Evolutionary conservation across 768 basidiomycete genomes (phyloP), one percentile per base, ranked within the genome.

Genomic region (Clathrus columnatus): DNA sequence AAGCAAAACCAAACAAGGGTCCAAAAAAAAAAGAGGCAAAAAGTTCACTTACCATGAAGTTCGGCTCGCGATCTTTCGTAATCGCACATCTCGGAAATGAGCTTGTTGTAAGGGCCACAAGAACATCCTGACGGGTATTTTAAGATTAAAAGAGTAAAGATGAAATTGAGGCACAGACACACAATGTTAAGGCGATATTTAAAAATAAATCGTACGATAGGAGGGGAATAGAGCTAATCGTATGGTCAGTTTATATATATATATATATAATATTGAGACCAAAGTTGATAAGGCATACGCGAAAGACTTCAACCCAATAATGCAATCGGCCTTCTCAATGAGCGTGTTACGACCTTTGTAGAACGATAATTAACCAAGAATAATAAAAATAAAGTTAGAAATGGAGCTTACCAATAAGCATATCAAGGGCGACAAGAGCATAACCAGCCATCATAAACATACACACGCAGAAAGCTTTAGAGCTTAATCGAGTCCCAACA

Each of bases 121-220:
- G 62, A 80, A 80, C 49, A 78, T 45, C 20, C 54, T 51, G 17
- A 18, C 23, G 27, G 24, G 4, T 10, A 21, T 16, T 48, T 24
- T 32, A 29, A 32, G 30, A 46, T 29, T 20, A 55, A 48, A 5
- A 46, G 14, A 11, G 21, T 28, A 21, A 26, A 36, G 49, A 29
- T n/a, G 18, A 14, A 29, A 26, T 54, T 23, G 54, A 50, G 28
- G 16, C 21, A 5, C 7, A 27, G n/a, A 45, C 29, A 46, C 56
- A 18, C 47, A 48, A 45, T 10, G 32, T 54, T 43, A 53, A 18
- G 26, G 50, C 48, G 27, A 64, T 24, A 28, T 64, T 63, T 24
- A 69, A 75, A 58, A 58, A 77, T 71, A 79, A 61, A 57, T 81
- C 79, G 62, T 75, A 79, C 1, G 66, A 63, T 21, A 80, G 62